Conservation (phyloP, 2,329 filamentous ascomycete species). For the Penicillium sp. region DNA sequence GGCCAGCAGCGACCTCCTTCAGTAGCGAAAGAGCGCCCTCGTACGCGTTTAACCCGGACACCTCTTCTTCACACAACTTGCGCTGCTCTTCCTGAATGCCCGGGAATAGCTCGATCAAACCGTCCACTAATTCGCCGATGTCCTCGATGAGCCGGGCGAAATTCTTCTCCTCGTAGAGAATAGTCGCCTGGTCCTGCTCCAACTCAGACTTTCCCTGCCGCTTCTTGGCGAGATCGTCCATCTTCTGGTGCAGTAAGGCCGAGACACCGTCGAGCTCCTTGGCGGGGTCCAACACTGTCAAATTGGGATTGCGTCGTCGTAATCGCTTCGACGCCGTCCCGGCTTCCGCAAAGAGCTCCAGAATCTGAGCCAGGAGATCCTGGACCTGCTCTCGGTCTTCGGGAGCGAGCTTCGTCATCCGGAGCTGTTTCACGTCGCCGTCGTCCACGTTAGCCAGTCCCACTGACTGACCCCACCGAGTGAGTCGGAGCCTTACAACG, state of each 20-base stretch:
- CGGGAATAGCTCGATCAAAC: background rate
- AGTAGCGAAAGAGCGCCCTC: background rate
- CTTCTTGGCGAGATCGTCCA: background rate
- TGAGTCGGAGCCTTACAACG: background rate
- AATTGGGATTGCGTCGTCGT: background rate
- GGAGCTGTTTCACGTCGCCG: background rate
- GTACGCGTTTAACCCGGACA: background rate
- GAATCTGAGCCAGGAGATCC: background rate
- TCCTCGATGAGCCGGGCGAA: background rate
- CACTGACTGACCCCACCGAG: background rate
- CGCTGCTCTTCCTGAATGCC: background rate
- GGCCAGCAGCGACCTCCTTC: background rate
- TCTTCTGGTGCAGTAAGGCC: background rate
- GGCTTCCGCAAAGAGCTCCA: background rate
- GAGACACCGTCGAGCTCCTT: background rate
- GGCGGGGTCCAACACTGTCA: background rate
- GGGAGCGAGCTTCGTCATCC: background rate
- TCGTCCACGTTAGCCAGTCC: background rate
- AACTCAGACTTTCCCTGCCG: background rate
- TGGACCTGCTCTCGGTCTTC: background rate
- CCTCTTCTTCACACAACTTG: constrained; percentile 1
- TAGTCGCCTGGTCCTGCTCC: background rate
- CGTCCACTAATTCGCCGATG: background rate
- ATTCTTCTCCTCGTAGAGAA: background rate
- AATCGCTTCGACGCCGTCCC: background rate